A percentile compares a stretch with the other conserved stretches of the same genome.
Conservation (phyloP, 2,329 filamentous ascomycete genomes). For the Triangularia verruculosa region DNA sequence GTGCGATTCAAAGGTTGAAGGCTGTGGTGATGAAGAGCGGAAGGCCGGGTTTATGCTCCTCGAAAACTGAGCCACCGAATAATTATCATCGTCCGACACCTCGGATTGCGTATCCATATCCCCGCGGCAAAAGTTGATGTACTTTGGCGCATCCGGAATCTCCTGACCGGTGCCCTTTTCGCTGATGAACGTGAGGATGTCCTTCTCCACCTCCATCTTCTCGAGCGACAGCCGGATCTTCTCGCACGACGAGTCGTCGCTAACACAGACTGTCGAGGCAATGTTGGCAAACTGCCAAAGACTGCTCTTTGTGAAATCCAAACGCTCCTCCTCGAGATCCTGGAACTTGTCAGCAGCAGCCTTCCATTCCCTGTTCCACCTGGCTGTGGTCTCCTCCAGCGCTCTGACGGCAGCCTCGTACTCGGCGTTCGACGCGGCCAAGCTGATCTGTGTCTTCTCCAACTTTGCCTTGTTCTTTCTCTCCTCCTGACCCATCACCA, state of each 20-base stretch:
- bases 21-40: constrained; percentile 91
- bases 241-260: constrained; percentile 93
- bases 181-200: constrained; percentile 84
- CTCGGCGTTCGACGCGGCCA: constrained; percentile 85
- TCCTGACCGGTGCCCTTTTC: constrained; percentile 91
- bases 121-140: constrained; percentile 97
- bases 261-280: constrained; percentile 94
- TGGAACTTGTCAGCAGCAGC: constrained; percentile 98
- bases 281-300: constrained; percentile 98
- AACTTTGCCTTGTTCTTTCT: constrained; percentile 98
- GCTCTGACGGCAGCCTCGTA: constrained; percentile 92
- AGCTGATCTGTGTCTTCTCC: constrained; percentile 96
- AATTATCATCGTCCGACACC: constrained; percentile 79
- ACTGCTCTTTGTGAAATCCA: constrained; percentile 97
- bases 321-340: constrained; percentile 92
- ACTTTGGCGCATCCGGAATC: constrained; percentile 94
- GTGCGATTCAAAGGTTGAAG: constrained; percentile 88
- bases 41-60: constrained; percentile 94
- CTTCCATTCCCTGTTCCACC: constrained; percentile 99
- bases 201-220: constrained; percentile 94
- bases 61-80: constrained; percentile 94
- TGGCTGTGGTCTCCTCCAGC: constrained; percentile 87
- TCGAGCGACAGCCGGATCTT: constrained; percentile 92
- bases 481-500: constrained; percentile 99
- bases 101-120: constrained; percentile 82